Percentiles rank a stretch among this genome's conserved stretches.
phyloP scores from a whole-genome alignment of 495 filamentous ascomycete genomes.

The Achaetomiella virescens region DNA sequence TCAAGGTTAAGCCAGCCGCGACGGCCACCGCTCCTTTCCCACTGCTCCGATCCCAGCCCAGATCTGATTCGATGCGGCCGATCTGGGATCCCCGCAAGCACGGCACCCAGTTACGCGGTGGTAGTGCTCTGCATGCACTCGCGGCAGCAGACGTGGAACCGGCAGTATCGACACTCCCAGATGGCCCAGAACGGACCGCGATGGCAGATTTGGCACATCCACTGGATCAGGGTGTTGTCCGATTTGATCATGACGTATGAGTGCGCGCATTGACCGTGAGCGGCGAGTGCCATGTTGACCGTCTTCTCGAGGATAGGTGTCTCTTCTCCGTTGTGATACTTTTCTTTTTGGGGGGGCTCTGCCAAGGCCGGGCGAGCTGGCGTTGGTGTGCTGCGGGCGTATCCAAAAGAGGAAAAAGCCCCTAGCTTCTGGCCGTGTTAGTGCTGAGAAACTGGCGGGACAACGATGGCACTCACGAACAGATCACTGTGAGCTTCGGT shows the following conservation, averaged over 20 bases:
- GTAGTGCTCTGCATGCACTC: slow-evolving; percentile 57
- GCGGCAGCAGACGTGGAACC: slow-evolving; percentile 67
- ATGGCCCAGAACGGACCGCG: slow-evolving; percentile 78
- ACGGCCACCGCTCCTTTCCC: neutral
- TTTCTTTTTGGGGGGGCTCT: slow-evolving; percentile 8
- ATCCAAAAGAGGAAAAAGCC: slow-evolving; percentile 15
- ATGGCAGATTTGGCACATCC: slow-evolving; percentile 72
- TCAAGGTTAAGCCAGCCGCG: neutral
- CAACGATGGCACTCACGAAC: neutral
- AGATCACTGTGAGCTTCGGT: neutral
- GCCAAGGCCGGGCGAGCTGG: neutral
- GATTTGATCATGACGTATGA: slow-evolving; percentile 72
- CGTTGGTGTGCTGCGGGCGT: slow-evolving; percentile 11
- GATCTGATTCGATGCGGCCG: neutral
- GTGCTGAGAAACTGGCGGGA: slow-evolving; percentile 8
- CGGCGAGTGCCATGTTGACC: slow-evolving; percentile 58
- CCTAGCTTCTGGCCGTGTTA: slow-evolving; percentile 18
- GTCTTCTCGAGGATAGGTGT: too few species aligned
- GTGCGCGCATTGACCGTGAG: slow-evolving; percentile 57
- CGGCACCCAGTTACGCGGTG: slow-evolving; percentile 25
- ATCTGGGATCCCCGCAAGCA: slow-evolving; percentile 11
- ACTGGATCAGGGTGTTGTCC: slow-evolving; percentile 66
- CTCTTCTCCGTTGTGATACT: slow-evolving; percentile 3
- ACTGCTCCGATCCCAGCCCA: neutral
- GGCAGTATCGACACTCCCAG: slow-evolving; percentile 72